Percentiles rank a stretch among this genome's conserved stretches.
Conservation (phyloP, 2,329 filamentous ascomycete genomes). For the Penicillium concentricum region DNA sequence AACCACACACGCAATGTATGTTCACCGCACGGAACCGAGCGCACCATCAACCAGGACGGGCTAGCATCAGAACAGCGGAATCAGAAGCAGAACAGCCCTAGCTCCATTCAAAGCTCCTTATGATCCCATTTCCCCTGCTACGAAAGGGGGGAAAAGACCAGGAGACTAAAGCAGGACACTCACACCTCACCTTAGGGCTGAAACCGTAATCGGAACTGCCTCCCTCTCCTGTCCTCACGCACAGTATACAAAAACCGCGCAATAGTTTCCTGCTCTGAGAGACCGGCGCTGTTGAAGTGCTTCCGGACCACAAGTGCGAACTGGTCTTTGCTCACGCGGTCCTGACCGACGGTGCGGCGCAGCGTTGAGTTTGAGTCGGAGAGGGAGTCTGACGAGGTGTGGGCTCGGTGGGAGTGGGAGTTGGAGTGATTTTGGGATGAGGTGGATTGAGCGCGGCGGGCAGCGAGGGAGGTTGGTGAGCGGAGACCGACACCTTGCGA, state of each 20-base stretch:
- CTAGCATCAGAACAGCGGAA: background rate
- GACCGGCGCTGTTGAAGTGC: conserved; percentile 48
- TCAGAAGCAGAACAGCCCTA: background rate
- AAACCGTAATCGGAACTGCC: conserved; percentile 44
- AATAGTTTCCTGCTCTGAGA: conserved; percentile 49
- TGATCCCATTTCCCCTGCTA: no score
- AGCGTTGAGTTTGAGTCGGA: conserved; percentile 18
- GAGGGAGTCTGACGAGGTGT: conserved; percentile 6
- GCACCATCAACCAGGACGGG: conserved; percentile 1
- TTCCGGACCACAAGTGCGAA: conserved; percentile 46
- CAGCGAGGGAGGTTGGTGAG: conserved; percentile 46
- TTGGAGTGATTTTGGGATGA: conserved; percentile 10
- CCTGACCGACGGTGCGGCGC: conserved; percentile 35
- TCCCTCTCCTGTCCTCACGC: conserved; percentile 44
- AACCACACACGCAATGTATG: background rate
- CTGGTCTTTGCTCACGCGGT: conserved; percentile 43
- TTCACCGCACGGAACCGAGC: background rate
- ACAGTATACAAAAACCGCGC: conserved; percentile 50
- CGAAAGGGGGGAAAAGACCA: background rate
- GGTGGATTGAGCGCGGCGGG: conserved; percentile 29
- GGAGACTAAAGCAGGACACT: background rate
- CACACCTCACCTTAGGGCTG: conserved; percentile 32
- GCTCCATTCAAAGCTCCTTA: background rate
- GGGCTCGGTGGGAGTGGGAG: conserved; percentile 6
- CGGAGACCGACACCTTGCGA: conserved; percentile 46